These are phyloP conservation scores for Mycena indigotica DNA, from an alignment of 768 basidiomycete genomes.

Conservation along the genomic window DNA sequence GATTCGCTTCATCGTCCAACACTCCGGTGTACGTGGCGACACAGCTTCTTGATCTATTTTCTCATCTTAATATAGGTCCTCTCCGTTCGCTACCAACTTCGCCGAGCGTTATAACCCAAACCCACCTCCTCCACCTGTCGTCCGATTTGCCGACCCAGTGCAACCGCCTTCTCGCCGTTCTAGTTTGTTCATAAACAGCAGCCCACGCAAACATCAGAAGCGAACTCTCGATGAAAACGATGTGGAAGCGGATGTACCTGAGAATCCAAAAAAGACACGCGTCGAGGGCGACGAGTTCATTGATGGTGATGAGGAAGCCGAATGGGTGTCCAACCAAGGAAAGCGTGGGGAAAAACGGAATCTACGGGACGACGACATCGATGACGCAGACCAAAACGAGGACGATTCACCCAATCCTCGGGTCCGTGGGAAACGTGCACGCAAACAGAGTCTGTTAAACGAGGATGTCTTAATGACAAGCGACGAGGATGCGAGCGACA, in stretches of 20 bases:
- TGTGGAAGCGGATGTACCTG: conserved; percentile 44
- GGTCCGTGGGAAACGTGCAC: conserved; percentile 54
- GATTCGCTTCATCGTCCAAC: conserved; percentile 15
- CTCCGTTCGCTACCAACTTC: conserved; percentile 31
- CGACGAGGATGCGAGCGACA: conserved; percentile 41
- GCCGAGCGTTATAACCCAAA: conserved; percentile 42
- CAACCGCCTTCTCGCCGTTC: conserved; percentile 30
- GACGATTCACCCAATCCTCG: conserved; percentile 37
- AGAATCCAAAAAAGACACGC: conserved; percentile 54
- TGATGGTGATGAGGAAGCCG: conserved; percentile 52
- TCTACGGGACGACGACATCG: conserved; percentile 47
- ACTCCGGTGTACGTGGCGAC: conserved; percentile 17
- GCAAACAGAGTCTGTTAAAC: conserved; percentile 54
- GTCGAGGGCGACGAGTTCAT: conserved; percentile 51
- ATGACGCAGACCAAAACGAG: conserved; percentile 48
- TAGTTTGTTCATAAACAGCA: conserved; percentile 34
- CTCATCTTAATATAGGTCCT: conserved; percentile 7
- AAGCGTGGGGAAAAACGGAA: conserved; percentile 55
- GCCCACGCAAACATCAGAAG: conserved; percentile 39
- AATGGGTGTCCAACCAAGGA: conserved; percentile 29
- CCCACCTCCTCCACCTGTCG: conserved; percentile 22
- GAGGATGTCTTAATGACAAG: conserved; percentile 30
- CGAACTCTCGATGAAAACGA: conserved; percentile 45
- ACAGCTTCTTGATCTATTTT: background rate
- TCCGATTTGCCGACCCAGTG: conserved; percentile 24